phyloP scores from a whole-genome alignment of 1,284 basidiomycete genomes.

The Tylopilus orsonianus region DNA sequence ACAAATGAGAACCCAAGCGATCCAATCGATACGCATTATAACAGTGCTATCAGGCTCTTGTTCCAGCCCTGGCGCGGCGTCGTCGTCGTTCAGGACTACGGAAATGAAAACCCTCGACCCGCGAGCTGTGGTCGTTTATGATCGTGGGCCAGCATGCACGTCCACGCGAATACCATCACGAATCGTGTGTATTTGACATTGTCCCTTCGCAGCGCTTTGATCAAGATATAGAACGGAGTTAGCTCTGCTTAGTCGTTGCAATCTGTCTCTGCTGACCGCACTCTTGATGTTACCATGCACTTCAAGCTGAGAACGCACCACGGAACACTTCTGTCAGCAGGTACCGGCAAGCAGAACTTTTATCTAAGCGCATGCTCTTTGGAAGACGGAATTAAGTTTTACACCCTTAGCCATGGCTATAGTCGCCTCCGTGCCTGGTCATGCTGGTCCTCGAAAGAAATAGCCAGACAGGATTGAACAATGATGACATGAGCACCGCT shows the following conservation, averaged over 20 bases:
- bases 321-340: neutral
- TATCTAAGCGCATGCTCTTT: neutral
- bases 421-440: conserved; percentile 1
- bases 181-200: neutral
- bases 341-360: neutral
- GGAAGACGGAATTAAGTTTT: conserved; percentile 8
- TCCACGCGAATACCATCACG: neutral
- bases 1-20: too few relatives aligned
- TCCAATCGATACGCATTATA: too few relatives aligned
- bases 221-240: neutral
- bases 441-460: neutral
- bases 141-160: neutral
- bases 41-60: conserved; percentile 8
- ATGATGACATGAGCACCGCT: neutral
- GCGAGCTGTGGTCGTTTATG: neutral
- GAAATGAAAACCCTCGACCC: conserved; percentile 14
- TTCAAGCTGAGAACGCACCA: too few relatives aligned
- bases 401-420: neutral
- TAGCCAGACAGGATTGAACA: too few relatives aligned
- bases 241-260: neutral
- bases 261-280: neutral
- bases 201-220: neutral
- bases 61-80: neutral
- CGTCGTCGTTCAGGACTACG: neutral
- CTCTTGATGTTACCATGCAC: conserved; percentile 5